Base-by-base conservation (phyloP, 805 yeast species). In the Dipodascus geniculatus region DNA sequence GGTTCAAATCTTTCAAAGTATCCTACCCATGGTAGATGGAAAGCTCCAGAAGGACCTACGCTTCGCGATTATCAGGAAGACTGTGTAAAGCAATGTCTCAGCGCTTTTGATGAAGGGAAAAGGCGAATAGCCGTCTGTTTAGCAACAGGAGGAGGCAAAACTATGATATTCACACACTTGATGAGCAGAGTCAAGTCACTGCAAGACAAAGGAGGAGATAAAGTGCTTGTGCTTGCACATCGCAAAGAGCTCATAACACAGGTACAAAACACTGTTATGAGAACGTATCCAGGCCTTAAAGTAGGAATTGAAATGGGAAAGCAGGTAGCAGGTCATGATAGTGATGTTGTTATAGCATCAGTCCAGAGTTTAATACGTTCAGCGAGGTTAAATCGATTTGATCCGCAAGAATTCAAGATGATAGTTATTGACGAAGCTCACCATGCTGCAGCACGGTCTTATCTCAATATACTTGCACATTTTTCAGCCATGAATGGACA, bases 131-230 rank as follows among this genome's bases (percentile, higher is more conserved):
- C 91, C 0, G 89, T 88, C 1, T 84, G 88, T 24, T 66, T 90
- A 42, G 96, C 96, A 14, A 91, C 98, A 0, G 98, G 98, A 0
- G 93, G 96, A 11, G 98, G 98, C 3, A 90, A 90, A 61, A 90
- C 97, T 0, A 87, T 88, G 11, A 81, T 87, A 1, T 85, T 87
- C 49, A 14, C 49, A 3, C 49, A 63, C 67, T 17, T 38, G 8
- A 38, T 38, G 44, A 38, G 44, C 19, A 3, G 20, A 3, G 20
- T 17, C 44, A 4, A 85, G 0, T 76, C 76, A 57, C 59, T 84
- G 47, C 76, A 85, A 2, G 75, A 79, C 0, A 20, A 52, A 48
- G 16, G 16, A 9, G 73, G 74, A 2, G 53, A 62, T 31, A 69
- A 72, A 54, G 61, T 73, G 0, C 67, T 90, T 59, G 78, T 90